These are phyloP conservation scores for Pelargonium myrrhifolium DNA, from an alignment of 441 rosid species.

Conservation along the genomic window DNA sequence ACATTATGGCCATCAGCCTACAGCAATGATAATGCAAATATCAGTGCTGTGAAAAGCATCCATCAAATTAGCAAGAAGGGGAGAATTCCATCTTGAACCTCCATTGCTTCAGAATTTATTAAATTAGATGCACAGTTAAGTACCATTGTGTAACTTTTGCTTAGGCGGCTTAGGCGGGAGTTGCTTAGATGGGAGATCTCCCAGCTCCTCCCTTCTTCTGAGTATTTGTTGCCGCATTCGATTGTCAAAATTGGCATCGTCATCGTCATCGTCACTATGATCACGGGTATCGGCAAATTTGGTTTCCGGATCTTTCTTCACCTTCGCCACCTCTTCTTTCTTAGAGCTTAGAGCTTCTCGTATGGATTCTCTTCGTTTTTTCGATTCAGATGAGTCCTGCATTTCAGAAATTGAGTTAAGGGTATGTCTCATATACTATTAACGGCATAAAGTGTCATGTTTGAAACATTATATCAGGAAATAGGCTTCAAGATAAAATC, in stretches of 20 bases:
- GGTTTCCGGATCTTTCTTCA: constrained; percentile 34
- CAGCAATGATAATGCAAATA: background rate
- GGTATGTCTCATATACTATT: constrained; percentile 11
- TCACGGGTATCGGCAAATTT: constrained; percentile 30
- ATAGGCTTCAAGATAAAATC: constrained; percentile 5
- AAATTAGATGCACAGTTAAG: background rate
- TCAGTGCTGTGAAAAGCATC: background rate
- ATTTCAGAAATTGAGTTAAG: constrained; percentile 20
- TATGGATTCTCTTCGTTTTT: constrained; percentile 53
- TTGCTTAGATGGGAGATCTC: constrained; percentile 36
- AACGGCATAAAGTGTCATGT: constrained; percentile 11
- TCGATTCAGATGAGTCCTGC: constrained; percentile 48
- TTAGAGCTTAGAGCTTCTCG: constrained; percentile 67
- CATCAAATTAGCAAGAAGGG: background rate
- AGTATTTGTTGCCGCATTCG: constrained; percentile 78
- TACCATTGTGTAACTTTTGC: constrained; percentile 51
- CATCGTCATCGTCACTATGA: constrained; percentile 34
- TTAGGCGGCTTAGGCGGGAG: constrained; percentile 13
- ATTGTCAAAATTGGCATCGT: constrained; percentile 74
- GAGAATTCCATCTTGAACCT: constrained; percentile 5
- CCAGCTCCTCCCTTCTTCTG: constrained; percentile 51
- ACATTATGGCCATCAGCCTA: background rate
- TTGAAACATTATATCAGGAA: background rate
- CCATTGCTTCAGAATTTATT: background rate
- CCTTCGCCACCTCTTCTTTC: constrained; percentile 33